Base-by-base conservation (phyloP, 768 basidiomycete genomes). In the Macrolepiota dolichaula region DNA sequence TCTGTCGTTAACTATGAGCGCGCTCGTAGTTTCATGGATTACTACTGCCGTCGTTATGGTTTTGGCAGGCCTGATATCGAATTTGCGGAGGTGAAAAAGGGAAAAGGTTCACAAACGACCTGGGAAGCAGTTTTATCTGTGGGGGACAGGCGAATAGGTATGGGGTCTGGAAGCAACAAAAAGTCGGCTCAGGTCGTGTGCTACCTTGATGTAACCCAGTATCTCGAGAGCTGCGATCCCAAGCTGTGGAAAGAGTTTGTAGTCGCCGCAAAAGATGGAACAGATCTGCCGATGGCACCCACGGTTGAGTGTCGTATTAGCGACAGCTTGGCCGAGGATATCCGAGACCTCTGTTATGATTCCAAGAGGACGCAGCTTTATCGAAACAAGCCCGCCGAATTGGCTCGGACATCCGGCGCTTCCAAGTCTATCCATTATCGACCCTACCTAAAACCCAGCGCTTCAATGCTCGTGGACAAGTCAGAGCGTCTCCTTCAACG, bases 21-120 rank as follows among this genome's bases (percentile, higher is more conserved):
- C 55, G 93, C 94, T 2, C 85, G 89, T 52, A 85, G 83, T 62
- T 98, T 98, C 77, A 95, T 97, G 89, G 95, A 96, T 64, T 98
- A 91, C 71, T 98, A 98, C 68, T 96, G 94, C 70, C 83, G 86
- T 49, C 80, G 85, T 37, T 97, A 86, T 70, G 76, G 77, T 25
- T 95, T 95, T 68, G 78, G 81, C 10, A 84, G 82, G 63, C 92
- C 93, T 2, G 88, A 91, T 52, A 73, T 96, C 62, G 78, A 80
- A 13, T 89, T 82, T 62, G 72, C 76, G 1, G 76, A 77, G 63
- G 15, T 62, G 9, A 66, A 57, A 32, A 65, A 69, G 53, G 47
- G 67, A 15, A 62, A 60, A 22, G 63, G 63, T 44, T 47, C 67
- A 42, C 73, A 70, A 19, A 67, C 68, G 25, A 71, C 66, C 5